Evolutionary conservation across 164 flowering plant species (phyloP), one percentile per base, ranked within the genome.

Genomic region (Nymphaea thermarum): DNA sequence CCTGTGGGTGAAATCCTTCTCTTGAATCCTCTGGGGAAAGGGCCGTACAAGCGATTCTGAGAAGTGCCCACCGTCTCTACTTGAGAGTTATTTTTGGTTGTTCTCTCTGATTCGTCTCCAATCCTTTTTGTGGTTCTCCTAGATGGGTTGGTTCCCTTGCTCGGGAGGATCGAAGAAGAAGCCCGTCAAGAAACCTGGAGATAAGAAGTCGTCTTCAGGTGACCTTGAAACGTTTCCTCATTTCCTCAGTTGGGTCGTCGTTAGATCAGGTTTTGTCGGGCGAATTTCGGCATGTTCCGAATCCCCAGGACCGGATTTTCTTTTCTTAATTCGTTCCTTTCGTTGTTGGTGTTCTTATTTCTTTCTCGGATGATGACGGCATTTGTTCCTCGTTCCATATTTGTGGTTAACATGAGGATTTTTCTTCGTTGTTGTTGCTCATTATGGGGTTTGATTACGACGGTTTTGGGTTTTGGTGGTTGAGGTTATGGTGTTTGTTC

Each of bases 71-170:
- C 55, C 12, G 12, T 51, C 57, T 15, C 57, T 51, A 3, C 14
- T 51, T 15, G 57, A 10, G 57, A 51, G 57, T 15, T 5, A 2
- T 10, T 51, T 15, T 8, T 51, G 12, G 8, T 51, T 10, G 57
- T 51, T 51, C 57, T 15, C 57, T 8, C 57, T 15, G 14, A 51
- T 51, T 51, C 57, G 57, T 51, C 57, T 51, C 15, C 57, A 15
- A 51, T 51, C 57, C 12, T 15, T 8, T 15, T 5, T 8, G 36
- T 25, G 57, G 14, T 51, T 51, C 12, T 51, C 14, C 57, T 51
- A 66, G 65, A 87, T 87, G 93, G 83, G 87, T 57, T 87, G 93
- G 77, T 83, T 80, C 69, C 82, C 75, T 3, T 87, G 93, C 71
- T 74, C 81, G 65, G 87, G 90, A 67, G 81, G 82, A 70, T 79